Conservation (phyloP, 371 early-diverging fungal species). For the Mucor racemosus region DNA sequence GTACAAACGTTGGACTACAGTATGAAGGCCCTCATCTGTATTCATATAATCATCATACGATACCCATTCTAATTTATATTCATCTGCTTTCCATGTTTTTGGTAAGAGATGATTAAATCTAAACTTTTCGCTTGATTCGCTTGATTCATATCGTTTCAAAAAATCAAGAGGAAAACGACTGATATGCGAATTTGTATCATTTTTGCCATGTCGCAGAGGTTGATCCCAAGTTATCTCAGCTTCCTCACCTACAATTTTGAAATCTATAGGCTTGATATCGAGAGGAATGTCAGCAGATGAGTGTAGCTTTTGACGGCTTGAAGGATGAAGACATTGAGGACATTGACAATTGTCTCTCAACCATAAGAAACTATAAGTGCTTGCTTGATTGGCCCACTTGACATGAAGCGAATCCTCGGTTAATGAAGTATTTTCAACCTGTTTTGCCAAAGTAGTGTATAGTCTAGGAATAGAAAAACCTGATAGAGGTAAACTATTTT, state of each 20-base stretch:
- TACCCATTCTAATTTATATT: conserved; percentile 57
- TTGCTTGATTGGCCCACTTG: conserved; percentile 27
- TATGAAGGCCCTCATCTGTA: conserved; percentile 59
- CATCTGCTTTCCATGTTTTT: conserved; percentile 56
- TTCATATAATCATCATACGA: conserved; percentile 70
- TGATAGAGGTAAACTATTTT: background rate
- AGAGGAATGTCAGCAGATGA: conserved; percentile 75
- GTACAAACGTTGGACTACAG: conserved; percentile 63
- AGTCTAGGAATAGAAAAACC: background rate
- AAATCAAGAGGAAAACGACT: conserved; percentile 51
- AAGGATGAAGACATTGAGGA: conserved; percentile 72
- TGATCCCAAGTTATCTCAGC: conserved; percentile 51
- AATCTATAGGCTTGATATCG: conserved; percentile 47
- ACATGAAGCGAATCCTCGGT: conserved; percentile 25
- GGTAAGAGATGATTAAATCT: conserved; percentile 47
- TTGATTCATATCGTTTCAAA: conserved; percentile 41
- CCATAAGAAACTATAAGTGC: conserved; percentile 70
- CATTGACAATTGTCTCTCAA: conserved; percentile 86
- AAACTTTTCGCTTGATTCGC: conserved; percentile 30
- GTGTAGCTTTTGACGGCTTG: conserved; percentile 80
- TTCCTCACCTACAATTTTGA: conserved; percentile 33
- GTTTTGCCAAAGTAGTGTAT: background rate
- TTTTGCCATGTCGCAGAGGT: conserved; percentile 42
- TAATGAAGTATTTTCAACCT: background rate
- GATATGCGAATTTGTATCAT: conserved; percentile 39